phyloP scores from a whole-genome alignment of 2,329 filamentous ascomycete genomes.

The Cordyceps javanica region DNA sequence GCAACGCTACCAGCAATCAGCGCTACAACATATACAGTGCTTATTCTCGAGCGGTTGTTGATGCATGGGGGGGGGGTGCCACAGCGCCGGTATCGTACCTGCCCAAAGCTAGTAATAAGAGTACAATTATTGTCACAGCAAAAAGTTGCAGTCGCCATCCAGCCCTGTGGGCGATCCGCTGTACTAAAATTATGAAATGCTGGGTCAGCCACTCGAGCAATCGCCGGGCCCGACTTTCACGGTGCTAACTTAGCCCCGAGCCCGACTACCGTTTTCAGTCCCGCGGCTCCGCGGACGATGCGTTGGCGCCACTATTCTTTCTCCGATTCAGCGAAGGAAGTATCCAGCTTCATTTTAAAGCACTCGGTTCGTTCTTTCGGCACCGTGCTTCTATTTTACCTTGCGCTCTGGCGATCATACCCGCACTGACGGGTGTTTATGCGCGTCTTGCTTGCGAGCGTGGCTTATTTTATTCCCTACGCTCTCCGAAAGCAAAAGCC shows the following conservation, averaged over 20 bases:
- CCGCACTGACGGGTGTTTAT: neutral
- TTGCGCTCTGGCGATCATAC: neutral
- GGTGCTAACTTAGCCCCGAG: constrained; percentile 12
- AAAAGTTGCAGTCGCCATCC: neutral
- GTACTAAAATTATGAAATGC: neutral
- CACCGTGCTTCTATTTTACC: neutral
- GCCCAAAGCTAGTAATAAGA: neutral
- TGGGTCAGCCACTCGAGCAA: neutral
- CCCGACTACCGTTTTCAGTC: constrained; percentile 8
- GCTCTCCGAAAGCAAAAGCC: no score
- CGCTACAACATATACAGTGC: constrained; percentile 1
- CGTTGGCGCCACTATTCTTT: neutral
- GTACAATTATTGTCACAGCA: neutral
- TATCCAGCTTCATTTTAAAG: neutral
- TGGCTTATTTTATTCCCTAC: neutral
- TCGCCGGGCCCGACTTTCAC: constrained; percentile 5
- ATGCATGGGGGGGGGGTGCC: neutral
- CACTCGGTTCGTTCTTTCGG: neutral
- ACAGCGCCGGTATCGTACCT: neutral
- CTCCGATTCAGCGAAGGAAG: neutral
- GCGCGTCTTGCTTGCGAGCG: neutral
- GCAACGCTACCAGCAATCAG: constrained; percentile 3
- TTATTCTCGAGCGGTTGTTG: neutral
- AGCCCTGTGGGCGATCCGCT: constrained; percentile 9
- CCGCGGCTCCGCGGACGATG: constrained; percentile 9